Base-by-base conservation (phyloP, 2,329 filamentous ascomycete genomes). In the Cryphonectria radicalis region DNA sequence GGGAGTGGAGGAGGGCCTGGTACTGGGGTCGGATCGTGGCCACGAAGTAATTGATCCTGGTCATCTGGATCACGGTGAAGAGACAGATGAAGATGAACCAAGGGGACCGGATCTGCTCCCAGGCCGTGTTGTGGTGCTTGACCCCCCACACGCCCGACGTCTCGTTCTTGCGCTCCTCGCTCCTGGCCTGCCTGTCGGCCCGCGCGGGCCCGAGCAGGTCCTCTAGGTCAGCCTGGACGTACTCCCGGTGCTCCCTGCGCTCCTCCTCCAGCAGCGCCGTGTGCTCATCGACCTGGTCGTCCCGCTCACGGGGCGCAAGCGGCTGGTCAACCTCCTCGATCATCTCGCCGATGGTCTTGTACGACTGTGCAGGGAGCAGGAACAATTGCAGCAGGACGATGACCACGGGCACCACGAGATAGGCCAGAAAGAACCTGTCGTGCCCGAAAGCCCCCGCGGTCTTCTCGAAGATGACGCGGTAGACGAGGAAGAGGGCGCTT, bases 21-120 rank as follows among this genome's bases (percentile, higher is more conserved):
- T 97, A 97, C 80, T 98, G 94, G 1, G 91, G 86, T 1, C 92
- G 88, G 74, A 97, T 91, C 2, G 94, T 97, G 4, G 94, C 93
- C 68, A 97, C 93, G 79, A 97, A 97, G 83, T 94, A 97, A 82
- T 97, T 97, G 86, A 97, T 97, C 42, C 92, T 87, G 2, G 90
- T 91, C 90, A 92, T 93, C 79, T 92, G 91, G 55, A 93, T 81
- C 43, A 92, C 86, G 6, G 93, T 97, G 79, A 97, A 95, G 28
- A 94, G 81, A 6, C 93, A 92, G 76, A 97, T 93, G 53, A 97
- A 86, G 25, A 94, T 84, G 79, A 96, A 97, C 94, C 94, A 97
- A 0, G 91, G 91, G 2, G 91, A 93, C 10, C 83, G 80, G 75
- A 97, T 92, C 81, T 98, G 95, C 76, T 93, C 82, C 32, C 85